Base-by-base conservation (phyloP, 2,329 filamentous ascomycete species). In the Trichoderma atrobrunneum region DNA sequence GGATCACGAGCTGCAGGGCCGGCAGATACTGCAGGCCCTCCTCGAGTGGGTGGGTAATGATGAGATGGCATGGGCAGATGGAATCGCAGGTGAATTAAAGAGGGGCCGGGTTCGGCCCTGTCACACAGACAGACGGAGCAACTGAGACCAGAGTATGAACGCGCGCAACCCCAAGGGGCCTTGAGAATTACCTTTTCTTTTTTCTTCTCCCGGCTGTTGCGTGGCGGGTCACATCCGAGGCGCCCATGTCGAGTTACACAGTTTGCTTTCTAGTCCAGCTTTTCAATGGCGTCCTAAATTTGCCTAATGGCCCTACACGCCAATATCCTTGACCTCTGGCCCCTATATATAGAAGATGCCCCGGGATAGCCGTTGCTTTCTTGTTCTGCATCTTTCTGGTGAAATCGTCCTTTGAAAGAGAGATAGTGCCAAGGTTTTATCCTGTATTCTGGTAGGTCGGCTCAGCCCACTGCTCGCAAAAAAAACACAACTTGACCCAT, bases 81-180 rank as follows among this genome's bases (percentile, higher is more conserved):
- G 66, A 59, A 69, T 69, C 28, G 36, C 36, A 30, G 39, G 67
- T 34, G 56, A 62, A 61, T 11, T 51, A 34, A 61, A 61, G 67
- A 70, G 67, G 67, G 67, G 67, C 57, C 56, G 67, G 67, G 39
- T 62, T 62, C 57, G 67, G 67, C 67, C 63, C 66, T 62, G 66
- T 61, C 66, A 60, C 65, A 69, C 65, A 69, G n/a, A 34, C n/a
- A 36, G 39, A 48, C 57, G 51, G 48, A 51, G 32, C 60, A 26
- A 32, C 60, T 24, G 60, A 24, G 64, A 24, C 67, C 39, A 51
- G 32, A 54, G 59, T 28, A 61, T 48, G 12, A 54, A 30, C 59
- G 61, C 36, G n/a, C 56, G 66, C 30, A 62, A 26, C 26, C 10
- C 34, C 21, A 72, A 62, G 65, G 39, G 68, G 59, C 30, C 59